These are phyloP conservation scores for Jacaranda copaia DNA, from an alignment of 257 asterid genomes.

Conservation along the genomic window DNA sequence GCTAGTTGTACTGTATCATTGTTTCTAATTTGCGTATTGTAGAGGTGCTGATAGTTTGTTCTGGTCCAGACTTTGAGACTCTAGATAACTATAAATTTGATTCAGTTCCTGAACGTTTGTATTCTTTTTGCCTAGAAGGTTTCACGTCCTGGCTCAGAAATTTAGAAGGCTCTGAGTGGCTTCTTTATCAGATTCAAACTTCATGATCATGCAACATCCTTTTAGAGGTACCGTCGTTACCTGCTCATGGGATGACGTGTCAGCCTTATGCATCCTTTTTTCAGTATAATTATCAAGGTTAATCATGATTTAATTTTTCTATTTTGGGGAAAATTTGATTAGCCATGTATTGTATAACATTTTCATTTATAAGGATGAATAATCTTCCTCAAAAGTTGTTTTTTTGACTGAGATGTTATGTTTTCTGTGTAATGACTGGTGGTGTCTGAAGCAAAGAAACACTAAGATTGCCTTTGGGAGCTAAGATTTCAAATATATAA, in stretches of 20 bases:
- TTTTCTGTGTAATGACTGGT: neutral
- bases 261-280: constrained; percentile 17
- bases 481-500: neutral
- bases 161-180: constrained; percentile 22
- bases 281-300: neutral
- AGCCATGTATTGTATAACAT: neutral
- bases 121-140: neutral
- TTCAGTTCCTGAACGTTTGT: constrained; percentile 9
- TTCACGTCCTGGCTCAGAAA: constrained; percentile 16
- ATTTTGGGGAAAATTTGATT: constrained; percentile 11
- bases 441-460: neutral
- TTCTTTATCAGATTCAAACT: constrained; percentile 9
- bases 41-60: constrained; percentile 11
- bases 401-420: constrained; percentile 5
- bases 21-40: neutral
- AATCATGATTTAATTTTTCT: constrained; percentile 14
- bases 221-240: constrained; percentile 29
- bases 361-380: neutral
- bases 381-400: neutral
- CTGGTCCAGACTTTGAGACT: neutral
- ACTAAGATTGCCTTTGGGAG: neutral
- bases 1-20: too few species aligned
- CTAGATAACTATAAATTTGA: neutral
- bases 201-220: constrained; percentile 3
- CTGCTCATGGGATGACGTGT: constrained; percentile 17